phyloP scores from a whole-genome alignment of 1,284 basidiomycete species.

The Apiotrichum siamense region DNA sequence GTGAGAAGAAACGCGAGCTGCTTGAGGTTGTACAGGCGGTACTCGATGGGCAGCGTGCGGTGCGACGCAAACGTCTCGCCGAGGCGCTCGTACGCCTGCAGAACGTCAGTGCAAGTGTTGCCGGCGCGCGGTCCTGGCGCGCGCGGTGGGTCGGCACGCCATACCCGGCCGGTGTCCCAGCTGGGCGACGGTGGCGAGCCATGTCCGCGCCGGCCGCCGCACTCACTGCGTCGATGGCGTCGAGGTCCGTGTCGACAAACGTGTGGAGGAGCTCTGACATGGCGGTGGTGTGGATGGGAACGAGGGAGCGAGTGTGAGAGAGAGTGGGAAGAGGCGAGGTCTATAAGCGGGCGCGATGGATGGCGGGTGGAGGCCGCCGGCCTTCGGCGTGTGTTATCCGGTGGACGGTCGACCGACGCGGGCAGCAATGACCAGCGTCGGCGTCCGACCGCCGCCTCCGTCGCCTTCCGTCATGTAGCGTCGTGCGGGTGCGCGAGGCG shows the following conservation, averaged over 20 bases:
- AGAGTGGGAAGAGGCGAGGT: neutral
- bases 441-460: too few relatives aligned
- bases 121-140: too few relatives aligned
- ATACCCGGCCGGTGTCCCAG: too few relatives aligned
- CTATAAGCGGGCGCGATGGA: neutral
- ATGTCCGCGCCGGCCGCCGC: too few relatives aligned
- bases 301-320: neutral
- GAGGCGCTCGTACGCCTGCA: constrained; percentile 53
- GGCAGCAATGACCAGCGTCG: too few relatives aligned
- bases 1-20: constrained; percentile 59
- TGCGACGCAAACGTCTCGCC: constrained; percentile 53
- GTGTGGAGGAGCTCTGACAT: constrained; percentile 11
- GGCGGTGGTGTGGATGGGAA: neutral
- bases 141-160: too few relatives aligned
- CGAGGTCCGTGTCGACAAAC: constrained; percentile 17
- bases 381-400: too few relatives aligned
- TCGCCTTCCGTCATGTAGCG: too few relatives aligned
- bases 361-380: too few relatives aligned
- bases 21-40: constrained; percentile 59
- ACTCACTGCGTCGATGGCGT: constrained; percentile 20
- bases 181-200: too few relatives aligned
- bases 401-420: too few relatives aligned
- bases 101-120: neutral
- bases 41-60: constrained; percentile 54
- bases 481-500: too few relatives aligned